Evolutionary conservation across 1,284 basidiomycete genomes (phyloP).

Genomic region (Tilletia caries): DNA sequence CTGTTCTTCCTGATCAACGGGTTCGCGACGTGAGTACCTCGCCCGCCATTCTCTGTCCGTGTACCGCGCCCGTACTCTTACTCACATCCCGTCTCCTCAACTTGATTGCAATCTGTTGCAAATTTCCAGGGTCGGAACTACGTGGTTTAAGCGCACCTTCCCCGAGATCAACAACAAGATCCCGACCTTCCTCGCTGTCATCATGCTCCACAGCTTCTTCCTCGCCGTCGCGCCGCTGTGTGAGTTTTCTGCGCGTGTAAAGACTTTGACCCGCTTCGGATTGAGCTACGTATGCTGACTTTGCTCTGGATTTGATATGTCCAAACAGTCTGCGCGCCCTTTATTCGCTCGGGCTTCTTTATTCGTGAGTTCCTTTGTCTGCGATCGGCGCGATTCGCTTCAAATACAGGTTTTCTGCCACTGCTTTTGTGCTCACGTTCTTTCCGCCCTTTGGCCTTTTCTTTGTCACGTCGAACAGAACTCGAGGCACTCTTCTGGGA

Average conservation of each 20-base stretch:
- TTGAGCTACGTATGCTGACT: too few species aligned
- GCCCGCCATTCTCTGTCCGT: background rate
- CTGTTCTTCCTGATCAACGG: conserved; percentile 51
- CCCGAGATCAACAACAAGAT: conserved; percentile 41
- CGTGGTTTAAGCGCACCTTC: conserved; percentile 40
- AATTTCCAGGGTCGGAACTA: conserved; percentile 29
- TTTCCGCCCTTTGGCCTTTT: background rate
- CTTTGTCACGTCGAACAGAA: background rate
- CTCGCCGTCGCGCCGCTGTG: conserved; percentile 38
- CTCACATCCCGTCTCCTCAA: background rate
- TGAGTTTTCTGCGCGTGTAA: background rate
- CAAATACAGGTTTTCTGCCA: background rate
- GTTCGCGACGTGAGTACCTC: conserved; percentile 26
- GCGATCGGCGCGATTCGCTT: conserved; percentile 1
- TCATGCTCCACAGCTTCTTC: conserved; percentile 44
- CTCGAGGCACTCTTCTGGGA: conserved; percentile 43
- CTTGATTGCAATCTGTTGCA: background rate
- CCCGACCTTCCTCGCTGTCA: conserved; percentile 33
- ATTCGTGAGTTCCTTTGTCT: conserved; percentile 18
- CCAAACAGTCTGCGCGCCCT: conserved; percentile 38
- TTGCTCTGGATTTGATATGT: too few species aligned
- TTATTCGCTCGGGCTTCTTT: conserved; percentile 45
- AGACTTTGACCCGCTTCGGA: background rate
- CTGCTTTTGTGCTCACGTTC: background rate
- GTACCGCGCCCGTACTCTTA: background rate